Base-by-base conservation (phyloP, 139 green algal genomes). In the Asterochloris sp. region DNA sequence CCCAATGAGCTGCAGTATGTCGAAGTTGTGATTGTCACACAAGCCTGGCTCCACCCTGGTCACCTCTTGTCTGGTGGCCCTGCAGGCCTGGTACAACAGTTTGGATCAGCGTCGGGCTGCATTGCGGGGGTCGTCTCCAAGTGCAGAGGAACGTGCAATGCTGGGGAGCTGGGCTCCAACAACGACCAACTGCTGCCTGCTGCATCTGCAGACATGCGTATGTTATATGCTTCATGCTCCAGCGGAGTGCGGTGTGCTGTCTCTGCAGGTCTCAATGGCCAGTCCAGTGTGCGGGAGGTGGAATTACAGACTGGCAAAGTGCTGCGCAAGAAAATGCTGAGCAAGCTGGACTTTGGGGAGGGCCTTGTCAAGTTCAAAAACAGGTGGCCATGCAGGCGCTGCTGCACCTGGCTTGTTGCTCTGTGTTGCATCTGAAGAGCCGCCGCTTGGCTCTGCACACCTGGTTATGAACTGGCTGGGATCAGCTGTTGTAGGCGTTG, bases 261-360 rank as follows among this genome's bases (percentile, higher is more conserved):
- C 6, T 82, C 24, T 79, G 82, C 89, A 92, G 92, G 94, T 14
- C 82, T 96, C n/a, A 90, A 96, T 76, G 93, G 92, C 6, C 28
- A 86, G 28, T 97, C 93, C 0, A 89, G 67, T 0, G 84, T 98
- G 24, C 83, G 94, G 0, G 79, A 93, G 71, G 91, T 96, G 13
- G 86, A 95, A 0, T 9, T 96, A 14, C 73, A 83, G 1, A 94
- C 81, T 9, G 95, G 95, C 0, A 64, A 82, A 6, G 91, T 97
- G 14, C 62, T 90, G 26, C 78, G 84, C 13, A 76, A 62, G 11
- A 84, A 80, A n/a, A 19, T 23, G 0, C 78, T 94, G 62, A 16
- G 38, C 2, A 61, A 61, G 24, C 19, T 83, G 27, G 88, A 91
- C 83, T 98, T 98, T 89, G 95, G 90, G 0, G 95, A 98, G 85